These are phyloP conservation scores for Septoria linicola DNA, from an alignment of 2,329 filamentous ascomycete species.

Conservation along the genomic window DNA sequence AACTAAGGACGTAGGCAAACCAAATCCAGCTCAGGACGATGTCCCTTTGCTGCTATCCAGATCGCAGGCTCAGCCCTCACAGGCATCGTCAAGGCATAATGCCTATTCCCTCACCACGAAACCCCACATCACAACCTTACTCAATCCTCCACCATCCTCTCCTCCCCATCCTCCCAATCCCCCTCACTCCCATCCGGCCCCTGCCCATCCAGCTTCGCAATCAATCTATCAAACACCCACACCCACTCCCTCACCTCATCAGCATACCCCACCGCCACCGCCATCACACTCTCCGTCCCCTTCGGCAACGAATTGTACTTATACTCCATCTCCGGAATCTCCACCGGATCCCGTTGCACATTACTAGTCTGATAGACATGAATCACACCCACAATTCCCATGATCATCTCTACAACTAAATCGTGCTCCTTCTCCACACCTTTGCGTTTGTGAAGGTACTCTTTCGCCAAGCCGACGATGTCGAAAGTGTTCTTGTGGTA, in stretches of 20 bases:
- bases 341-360: background rate
- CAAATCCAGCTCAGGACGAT: no score
- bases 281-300: background rate
- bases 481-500: background rate
- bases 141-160: no score
- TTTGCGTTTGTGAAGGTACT: background rate
- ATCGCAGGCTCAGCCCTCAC: no score
- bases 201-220: background rate
- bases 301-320: background rate
- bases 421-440: background rate
- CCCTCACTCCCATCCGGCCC: constrained; percentile 4
- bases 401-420: background rate
- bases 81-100: no score
- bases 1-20: no score
- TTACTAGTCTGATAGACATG: background rate
- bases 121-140: no score
- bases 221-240: background rate
- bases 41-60: no score
- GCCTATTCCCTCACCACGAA: no score
- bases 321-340: background rate
- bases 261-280: background rate
- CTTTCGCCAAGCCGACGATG: background rate
- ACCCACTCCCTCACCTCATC: background rate
- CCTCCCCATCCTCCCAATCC: background rate
- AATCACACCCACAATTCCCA: background rate